Conservation (phyloP, 192 early-diverging fungal species). For the Diversispora eburnea region DNA sequence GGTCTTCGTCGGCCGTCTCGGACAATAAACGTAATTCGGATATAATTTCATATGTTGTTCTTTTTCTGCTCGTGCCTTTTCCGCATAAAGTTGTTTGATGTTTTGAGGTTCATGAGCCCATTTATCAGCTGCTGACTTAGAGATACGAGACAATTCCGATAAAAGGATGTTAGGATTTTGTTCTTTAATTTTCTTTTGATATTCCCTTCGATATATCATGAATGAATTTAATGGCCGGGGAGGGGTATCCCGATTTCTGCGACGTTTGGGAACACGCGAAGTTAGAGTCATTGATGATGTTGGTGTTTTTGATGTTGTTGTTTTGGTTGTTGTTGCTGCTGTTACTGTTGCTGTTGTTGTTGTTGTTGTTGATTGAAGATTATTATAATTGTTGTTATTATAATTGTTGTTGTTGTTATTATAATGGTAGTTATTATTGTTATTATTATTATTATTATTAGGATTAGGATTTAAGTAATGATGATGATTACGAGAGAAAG, state of each 20-base stretch:
- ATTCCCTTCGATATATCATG: constrained; percentile 29
- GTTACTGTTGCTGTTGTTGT: too few species aligned
- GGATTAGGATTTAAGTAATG: too few species aligned
- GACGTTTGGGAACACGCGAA: constrained; percentile 9
- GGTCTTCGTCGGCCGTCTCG: constrained; percentile 9
- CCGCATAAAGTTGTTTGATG: constrained; percentile 13
- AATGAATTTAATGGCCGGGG: constrained; percentile 25
- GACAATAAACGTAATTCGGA: constrained; percentile 26
- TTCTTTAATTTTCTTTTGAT: constrained; percentile 27
- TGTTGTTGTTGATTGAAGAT: too few species aligned
- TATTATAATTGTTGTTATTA: too few species aligned
- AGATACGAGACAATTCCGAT: constrained; percentile 25
- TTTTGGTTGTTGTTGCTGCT: too few species aligned
- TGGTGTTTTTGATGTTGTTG: too few species aligned
- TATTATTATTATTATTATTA: too few species aligned
- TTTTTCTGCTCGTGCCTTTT: constrained; percentile 21
- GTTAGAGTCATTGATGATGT: neutral
- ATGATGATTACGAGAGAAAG: too few species aligned
- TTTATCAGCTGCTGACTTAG: constrained; percentile 9
- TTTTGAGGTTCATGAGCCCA: constrained; percentile 22
- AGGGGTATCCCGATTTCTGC: constrained; percentile 23
- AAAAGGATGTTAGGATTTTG: constrained; percentile 27
- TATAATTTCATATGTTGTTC: constrained; percentile 28
- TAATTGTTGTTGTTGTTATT: too few species aligned
- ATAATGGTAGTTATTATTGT: too few species aligned